Evolutionary conservation across 768 basidiomycete genomes (phyloP).

Genomic region (Termitomyces sp.): DNA sequence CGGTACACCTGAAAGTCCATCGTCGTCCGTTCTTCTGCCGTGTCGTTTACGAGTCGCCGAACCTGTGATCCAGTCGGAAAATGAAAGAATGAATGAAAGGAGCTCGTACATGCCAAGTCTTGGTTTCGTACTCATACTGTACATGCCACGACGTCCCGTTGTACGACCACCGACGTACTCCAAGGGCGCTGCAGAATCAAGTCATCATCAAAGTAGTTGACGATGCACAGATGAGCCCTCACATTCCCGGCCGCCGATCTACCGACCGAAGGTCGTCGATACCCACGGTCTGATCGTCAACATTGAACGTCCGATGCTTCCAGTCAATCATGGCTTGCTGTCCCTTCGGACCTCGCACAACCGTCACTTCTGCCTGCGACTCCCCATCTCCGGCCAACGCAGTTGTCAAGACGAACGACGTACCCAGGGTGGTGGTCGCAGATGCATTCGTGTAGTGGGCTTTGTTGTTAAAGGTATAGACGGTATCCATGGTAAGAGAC

Average conservation of each 20-base stretch:
- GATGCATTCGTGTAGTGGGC: neutral
- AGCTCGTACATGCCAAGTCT: too few relatives aligned
- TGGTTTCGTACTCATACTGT: too few relatives aligned
- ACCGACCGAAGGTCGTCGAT: too few relatives aligned
- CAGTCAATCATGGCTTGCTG: neutral
- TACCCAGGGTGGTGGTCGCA: neutral
- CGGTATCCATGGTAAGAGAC: too few relatives aligned
- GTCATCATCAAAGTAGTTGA: too few relatives aligned
- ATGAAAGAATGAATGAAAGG: too few relatives aligned
- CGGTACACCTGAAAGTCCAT: constrained; percentile 4
- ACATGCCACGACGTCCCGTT: constrained; percentile 1
- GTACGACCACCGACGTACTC: constrained; percentile 4
- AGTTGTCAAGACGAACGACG: neutral
- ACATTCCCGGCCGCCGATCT: neutral
- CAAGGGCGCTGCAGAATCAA: neutral
- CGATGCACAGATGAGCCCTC: too few relatives aligned
- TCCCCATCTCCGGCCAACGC: neutral
- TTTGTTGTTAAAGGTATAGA: neutral
- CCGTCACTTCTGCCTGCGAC: neutral
- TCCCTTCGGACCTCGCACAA: neutral
- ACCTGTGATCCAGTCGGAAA: too few relatives aligned
- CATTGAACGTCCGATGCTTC: neutral
- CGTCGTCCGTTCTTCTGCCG: neutral
- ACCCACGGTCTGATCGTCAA: too few relatives aligned
- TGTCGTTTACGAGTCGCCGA: neutral